Base-by-base conservation (phyloP, 1,284 basidiomycete species). In the Microbotryum scabiosae region DNA sequence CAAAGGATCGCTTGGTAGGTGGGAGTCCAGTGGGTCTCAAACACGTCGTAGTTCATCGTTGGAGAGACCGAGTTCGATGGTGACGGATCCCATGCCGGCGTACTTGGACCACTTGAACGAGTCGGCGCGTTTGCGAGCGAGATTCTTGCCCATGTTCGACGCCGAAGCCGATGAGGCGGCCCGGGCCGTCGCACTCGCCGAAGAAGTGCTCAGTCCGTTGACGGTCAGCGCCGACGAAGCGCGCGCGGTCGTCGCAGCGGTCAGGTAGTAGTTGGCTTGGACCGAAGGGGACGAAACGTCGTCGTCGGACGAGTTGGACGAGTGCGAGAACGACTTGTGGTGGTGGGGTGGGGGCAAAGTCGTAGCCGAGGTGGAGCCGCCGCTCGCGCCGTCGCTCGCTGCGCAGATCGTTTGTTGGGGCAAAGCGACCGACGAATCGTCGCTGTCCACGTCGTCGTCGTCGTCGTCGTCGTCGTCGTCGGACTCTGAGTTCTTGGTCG, bases 1-100 rank as follows among this genome's bases (percentile, higher is more conserved):
- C 30, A 10, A 30, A 30, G 8, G 3, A 41, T 41, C 36, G 36
- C 14, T 41, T 41, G 14, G 16, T 18, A 41, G 36, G 36, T 12
- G 36, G 20, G 10, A n/a, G 47, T 14, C 16, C 14, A 12, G 2
- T 14, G 21, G 16, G 21, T 18, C 20, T 32, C 32, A 52, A 32
- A 52, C 51, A 3, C 51, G 51, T n/a, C 51, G 51, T 23, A 52
- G 30, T 20, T 52, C 51, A 23, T 52, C 51, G 51, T 52, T 52
- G 23, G 21, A 25, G 25, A 52, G 32, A 16, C 32, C 51, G 10
- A 52, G 51, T 32, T 52, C 51, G 51, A 52, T 52, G 14, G 51
- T 52, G 51, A 52, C 51, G 20, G 51, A 25, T 20, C 51, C 51
- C n/a, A 52, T 25, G 32, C 25, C 32, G 26, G 25, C 32, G 12